Base-by-base conservation (phyloP, 257 asterid species). In the Jacaranda copaia region DNA sequence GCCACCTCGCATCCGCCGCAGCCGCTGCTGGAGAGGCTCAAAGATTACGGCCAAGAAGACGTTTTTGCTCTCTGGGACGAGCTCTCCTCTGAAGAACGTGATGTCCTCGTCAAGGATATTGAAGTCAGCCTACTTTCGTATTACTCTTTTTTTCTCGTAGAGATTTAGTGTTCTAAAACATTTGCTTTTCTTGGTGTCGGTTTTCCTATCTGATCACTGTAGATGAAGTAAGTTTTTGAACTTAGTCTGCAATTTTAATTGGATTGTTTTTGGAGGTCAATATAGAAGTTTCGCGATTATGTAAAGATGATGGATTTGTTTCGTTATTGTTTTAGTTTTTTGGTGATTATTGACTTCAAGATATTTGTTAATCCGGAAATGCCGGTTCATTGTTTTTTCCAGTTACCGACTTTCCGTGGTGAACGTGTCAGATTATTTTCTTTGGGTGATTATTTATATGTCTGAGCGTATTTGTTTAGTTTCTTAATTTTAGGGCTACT, bases 31-130 rank as follows among this genome's bases (percentile, higher is more conserved):
- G 99, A 95, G 90, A 85, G 99, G 82, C 92, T 95, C 79, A 95
- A 95, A 67, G 99, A 95, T 85, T 95, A 93, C 80, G 99, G 99
- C 25, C 98, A 95, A 60, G 99, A 95, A 81, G 94, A 93, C 73
- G 89, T 84, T 18, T 93, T 93, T 82, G 87, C 96, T 63, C 94
- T 87, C 51, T 95, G 98, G 99, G 94, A 89, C 39, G 93, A 93
- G 79, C 93, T 95, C 48, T 89, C 99, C 5, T 9, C 85, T 1
- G 93, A 91, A 59, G 96, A 95, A 74, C 90, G 96, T 32, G 84
- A 87, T 69, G 77, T 77, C 63, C 97, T 95, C 77, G 86, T 95
- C 84, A 86, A 89, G 84, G 98, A 95, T 58, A 91, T 95, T 58
- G 93, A 95, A 96, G 99, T 89, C 14, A 13, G 62, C 73, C 43